phyloP scores from a whole-genome alignment of 441 rosid species.

The Adansonia gregorii region DNA sequence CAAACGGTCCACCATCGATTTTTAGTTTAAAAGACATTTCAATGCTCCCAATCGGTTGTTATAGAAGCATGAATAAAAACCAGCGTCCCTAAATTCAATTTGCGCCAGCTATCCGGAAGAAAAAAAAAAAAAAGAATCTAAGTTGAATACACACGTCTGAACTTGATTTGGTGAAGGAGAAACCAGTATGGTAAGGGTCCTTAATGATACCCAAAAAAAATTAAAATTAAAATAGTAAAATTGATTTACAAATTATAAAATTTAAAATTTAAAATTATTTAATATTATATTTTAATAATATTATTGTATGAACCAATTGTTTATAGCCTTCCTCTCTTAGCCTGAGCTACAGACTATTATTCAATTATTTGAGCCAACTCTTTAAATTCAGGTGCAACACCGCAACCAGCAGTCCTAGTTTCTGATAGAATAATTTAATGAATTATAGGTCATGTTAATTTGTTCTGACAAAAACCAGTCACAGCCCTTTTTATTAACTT shows the following conservation, averaged over 20 bases:
- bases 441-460: constrained; percentile 39
- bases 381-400: constrained; percentile 25
- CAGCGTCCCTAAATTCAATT: too few species aligned
- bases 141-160: too few species aligned
- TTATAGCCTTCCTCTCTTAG: background rate
- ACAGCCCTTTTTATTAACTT: constrained; percentile 40
- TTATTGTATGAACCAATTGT: too few species aligned
- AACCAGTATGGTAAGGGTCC: too few species aligned
- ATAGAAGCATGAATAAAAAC: background rate
- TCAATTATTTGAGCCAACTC: constrained; percentile 23
- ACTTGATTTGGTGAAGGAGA: background rate
- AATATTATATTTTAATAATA: too few species aligned
- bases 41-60: background rate
- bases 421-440: constrained; percentile 47
- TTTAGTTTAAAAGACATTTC: background rate
- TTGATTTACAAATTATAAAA: too few species aligned
- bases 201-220: too few species aligned
- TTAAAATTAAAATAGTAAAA: too few species aligned
- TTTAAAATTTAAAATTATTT: too few species aligned
- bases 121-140: too few species aligned
- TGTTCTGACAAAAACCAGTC: constrained; percentile 36
- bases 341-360: background rate
- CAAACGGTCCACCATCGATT: background rate
- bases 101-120: background rate
- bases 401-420: constrained; percentile 25